Evolutionary conservation across 1,284 basidiomycete genomes (phyloP), one percentile per base, ranked within the genome.

Genomic region (Pseudozyma hubeiensis): DNA sequence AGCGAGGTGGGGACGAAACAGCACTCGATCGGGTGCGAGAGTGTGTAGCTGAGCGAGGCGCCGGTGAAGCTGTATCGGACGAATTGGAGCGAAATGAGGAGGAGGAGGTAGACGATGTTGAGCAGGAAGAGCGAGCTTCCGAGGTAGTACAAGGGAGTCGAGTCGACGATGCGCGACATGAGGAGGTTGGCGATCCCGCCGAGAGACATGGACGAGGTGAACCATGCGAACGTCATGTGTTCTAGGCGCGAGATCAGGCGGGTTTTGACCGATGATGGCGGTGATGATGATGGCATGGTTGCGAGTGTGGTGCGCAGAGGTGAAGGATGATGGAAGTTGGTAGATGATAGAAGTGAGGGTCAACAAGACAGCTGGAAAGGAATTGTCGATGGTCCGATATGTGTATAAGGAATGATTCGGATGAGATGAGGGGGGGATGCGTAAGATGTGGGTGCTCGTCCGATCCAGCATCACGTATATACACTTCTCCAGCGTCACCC

Each of bases 211-310:
- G 51, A 64, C 5, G 60, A 61, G 10, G 64, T 67, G 50, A 60
- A 72, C 69, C 64, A 72, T 16, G 69, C 64, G 31, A 59, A 67
- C 5, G 69, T 72, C 19, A 67, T 46, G 45, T 66, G 69, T 14
- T 65, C 44, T 1, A 71, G 43, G 5, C 63, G 63, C 4, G 40
- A 13, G 4, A 49, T 24, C 39, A 29, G 33, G 30, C 19, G 29
- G 4, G n/a, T 6, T 7, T 7, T 30, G 43, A 13, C 0, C 43
- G 24, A 37, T 14, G 24, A 5, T 16, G 7, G 39, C 16, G 39
- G 11, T 13, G 48, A 33, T 43, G 53, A 8, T 40, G 45, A 17
- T 35, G 35, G 19, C n/a, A 19, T 39, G 34, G 45, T 30, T 13
- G 45, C 11, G 11, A n/a, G 39, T 45, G 45, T 11, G 14, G 24